Percentiles rank a stretch among this genome's conserved stretches.
These are phyloP conservation scores for Diplodia seriata DNA, from an alignment of 2,329 filamentous ascomycete species.

Conservation along the genomic window DNA sequence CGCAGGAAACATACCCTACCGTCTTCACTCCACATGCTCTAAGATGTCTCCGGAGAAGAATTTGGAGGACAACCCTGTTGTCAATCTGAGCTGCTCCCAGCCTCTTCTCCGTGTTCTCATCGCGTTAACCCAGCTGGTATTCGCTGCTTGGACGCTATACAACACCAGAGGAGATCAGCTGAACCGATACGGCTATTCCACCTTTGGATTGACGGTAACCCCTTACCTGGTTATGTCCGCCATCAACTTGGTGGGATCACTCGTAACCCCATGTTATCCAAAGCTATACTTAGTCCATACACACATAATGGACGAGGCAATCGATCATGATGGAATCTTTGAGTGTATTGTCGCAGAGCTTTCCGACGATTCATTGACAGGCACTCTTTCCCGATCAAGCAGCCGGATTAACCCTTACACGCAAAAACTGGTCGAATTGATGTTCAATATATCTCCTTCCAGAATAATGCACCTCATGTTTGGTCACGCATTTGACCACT, in stretches of 20 bases:
- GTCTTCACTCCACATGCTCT: neutral
- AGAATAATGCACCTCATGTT: too few relatives aligned
- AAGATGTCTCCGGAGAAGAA: neutral
- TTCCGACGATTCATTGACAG: neutral
- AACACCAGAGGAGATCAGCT: slow-evolving; percentile 42
- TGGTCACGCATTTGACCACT: too few relatives aligned
- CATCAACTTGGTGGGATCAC: slow-evolving; percentile 44
- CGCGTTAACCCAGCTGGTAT: slow-evolving; percentile 42
- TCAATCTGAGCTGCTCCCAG: slow-evolving; percentile 36
- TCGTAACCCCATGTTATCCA: slow-evolving; percentile 42
- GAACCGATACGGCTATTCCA: slow-evolving; percentile 44
- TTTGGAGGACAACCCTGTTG: slow-evolving; percentile 11
- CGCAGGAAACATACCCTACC: too few relatives aligned
- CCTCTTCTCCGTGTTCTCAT: slow-evolving; percentile 39
- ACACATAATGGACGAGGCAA: neutral
- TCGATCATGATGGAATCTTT: neutral
- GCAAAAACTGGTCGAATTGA: too few relatives aligned
- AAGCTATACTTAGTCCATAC: slow-evolving; percentile 40
- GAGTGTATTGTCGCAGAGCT: neutral
- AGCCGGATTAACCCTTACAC: too few relatives aligned
- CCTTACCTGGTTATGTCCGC: slow-evolving; percentile 49
- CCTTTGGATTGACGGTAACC: slow-evolving; percentile 47
- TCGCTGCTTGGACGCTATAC: slow-evolving; percentile 42
- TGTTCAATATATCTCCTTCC: too few relatives aligned
- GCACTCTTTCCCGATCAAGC: neutral